These are phyloP conservation scores for Perkinsus olseni DNA, from an alignment of 169 alveolate species.

Conservation along the genomic window DNA sequence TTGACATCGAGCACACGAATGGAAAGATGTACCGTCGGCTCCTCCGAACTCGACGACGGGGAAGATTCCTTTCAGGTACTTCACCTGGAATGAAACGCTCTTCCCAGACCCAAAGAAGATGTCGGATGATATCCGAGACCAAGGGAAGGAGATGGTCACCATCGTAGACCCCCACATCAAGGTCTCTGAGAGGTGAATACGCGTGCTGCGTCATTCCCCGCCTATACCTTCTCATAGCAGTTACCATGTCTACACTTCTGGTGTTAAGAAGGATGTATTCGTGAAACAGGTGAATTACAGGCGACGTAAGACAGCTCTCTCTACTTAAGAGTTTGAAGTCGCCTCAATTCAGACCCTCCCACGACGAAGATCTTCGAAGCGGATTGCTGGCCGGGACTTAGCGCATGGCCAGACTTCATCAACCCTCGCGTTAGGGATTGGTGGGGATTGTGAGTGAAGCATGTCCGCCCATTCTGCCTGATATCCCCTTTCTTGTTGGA, in stretches of 20 bases:
- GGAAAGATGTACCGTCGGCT: constrained; percentile 27
- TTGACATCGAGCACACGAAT: constrained; percentile 81
- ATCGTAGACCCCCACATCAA: constrained; percentile 80
- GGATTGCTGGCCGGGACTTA: background rate
- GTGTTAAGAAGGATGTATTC: background rate
- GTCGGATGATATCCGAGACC: constrained; percentile 32
- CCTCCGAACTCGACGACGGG: too few relatives aligned
- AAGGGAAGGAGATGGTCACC: constrained; percentile 59
- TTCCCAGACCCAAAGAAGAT: constrained; percentile 59
- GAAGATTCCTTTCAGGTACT: constrained; percentile 44
- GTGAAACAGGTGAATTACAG: background rate
- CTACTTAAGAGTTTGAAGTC: too few relatives aligned
- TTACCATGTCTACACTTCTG: background rate
- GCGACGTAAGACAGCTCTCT: too few relatives aligned
- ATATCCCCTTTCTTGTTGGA: too few relatives aligned
- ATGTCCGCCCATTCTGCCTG: too few relatives aligned
- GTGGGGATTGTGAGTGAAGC: background rate
- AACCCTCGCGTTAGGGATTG: background rate
- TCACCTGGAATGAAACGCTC: constrained; percentile 59
- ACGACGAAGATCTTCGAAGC: background rate
- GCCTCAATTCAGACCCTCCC: too few relatives aligned
- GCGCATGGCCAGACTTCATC: background rate
- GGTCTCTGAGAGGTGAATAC: background rate
- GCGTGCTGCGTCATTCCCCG: background rate
- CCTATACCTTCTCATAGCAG: background rate